phyloP scores from a whole-genome alignment of 73 alveolate genomes.

The Symbiodinium pilosum region DNA sequence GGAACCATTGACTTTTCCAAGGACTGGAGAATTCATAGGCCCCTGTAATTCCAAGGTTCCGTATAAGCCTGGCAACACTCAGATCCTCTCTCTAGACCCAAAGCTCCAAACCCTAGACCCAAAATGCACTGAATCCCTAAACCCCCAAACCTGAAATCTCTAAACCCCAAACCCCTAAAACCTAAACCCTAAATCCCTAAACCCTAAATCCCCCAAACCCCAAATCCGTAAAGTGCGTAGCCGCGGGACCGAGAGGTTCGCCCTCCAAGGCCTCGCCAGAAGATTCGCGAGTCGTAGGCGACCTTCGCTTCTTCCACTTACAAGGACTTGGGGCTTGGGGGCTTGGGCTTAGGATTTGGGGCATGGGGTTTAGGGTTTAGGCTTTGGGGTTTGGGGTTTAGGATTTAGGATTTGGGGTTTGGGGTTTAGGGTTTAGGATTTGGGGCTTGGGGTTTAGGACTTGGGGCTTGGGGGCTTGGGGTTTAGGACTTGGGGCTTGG shows the following conservation, averaged over 20 bases:
- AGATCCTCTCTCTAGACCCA: no score
- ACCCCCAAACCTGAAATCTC: not conserved
- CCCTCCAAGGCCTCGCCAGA: constrained; percentile 67
- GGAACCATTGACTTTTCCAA: no score
- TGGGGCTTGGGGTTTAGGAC: no score
- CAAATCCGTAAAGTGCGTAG: not conserved
- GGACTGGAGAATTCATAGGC: no score
- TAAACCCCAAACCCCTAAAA: not conserved
- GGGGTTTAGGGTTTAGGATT: not conserved
- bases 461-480: no score
- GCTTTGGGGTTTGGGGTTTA: not conserved
- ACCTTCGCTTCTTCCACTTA: not conserved
- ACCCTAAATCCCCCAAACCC: not conserved
- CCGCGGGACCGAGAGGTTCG: constrained; percentile 17
- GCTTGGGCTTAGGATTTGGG: not conserved
- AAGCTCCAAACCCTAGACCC: not conserved
- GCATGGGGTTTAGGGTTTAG: not conserved
- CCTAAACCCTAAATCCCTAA: not conserved
- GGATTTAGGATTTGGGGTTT: not conserved
- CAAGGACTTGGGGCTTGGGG: not conserved
- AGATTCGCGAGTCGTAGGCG: constrained; percentile 81
- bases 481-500: no score
- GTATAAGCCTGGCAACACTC: no score
- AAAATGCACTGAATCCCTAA: not conserved
- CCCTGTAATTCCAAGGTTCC: no score